Conservation (phyloP, 2,329 filamentous ascomycete genomes). For the Orbilia brochopaga region DNA sequence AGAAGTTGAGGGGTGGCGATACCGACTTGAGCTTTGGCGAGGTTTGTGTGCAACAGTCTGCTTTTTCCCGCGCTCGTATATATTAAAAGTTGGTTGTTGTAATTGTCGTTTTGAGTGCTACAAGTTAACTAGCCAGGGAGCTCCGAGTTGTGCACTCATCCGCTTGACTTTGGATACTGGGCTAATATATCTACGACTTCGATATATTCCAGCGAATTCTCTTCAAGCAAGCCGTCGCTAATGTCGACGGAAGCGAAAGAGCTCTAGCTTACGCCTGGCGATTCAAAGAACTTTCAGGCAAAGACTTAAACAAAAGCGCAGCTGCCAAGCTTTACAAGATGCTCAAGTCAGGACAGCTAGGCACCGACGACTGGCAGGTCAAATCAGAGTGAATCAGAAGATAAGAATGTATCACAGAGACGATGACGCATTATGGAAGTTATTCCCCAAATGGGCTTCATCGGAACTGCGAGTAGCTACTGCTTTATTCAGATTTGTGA, state of each 20-base stretch:
- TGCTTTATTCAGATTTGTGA: too few relatives aligned
- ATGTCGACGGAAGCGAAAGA: slow-evolving; percentile 39
- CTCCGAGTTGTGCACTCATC: neutral
- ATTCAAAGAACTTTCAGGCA: slow-evolving; percentile 42
- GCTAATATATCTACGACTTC: slow-evolving; percentile 8
- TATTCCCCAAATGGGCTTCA: too few relatives aligned
- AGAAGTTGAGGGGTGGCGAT: slow-evolving; percentile 37
- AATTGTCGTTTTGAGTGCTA: neutral
- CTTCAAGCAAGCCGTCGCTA: slow-evolving; percentile 34
- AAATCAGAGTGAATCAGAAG: neutral
- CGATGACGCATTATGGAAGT: too few relatives aligned
- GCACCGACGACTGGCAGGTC: neutral
- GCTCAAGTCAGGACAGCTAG: slow-evolving; percentile 31
- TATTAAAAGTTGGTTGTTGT: neutral
- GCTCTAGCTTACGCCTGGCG: slow-evolving; percentile 42
- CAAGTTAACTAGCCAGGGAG: too few relatives aligned
- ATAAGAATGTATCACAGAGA: neutral
- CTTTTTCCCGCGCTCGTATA: neutral
- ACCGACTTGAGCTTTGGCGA: slow-evolving; percentile 24
- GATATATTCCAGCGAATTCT: slow-evolving; percentile 18
- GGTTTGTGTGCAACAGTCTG: slow-evolving; percentile 12
- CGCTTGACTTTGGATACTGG: neutral
- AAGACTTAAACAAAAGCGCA: slow-evolving; percentile 38
- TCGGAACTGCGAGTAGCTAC: too few relatives aligned
- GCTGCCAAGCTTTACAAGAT: slow-evolving; percentile 31